Evolutionary conservation across 106 monocot genomes (phyloP), one percentile per base, ranked within the genome.

Genomic region (Hemerocallis citrina): DNA sequence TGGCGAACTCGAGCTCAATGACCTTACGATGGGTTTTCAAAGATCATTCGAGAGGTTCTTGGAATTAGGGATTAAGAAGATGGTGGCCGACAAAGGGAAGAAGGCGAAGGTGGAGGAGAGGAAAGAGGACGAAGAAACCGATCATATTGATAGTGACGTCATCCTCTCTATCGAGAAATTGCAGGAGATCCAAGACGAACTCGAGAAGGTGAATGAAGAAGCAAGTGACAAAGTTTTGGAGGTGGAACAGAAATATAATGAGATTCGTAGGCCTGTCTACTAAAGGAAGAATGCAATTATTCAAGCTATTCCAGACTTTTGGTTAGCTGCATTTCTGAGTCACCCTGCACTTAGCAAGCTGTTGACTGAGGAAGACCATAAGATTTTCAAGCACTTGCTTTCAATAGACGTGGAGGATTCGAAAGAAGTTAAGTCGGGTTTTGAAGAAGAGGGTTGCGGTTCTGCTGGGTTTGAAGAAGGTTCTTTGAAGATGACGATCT

Each of bases 91-190:
- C 63, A 81, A 81, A 68, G 76, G n/a, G n/a, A n/a, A n/a, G n/a
- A n/a, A n/a, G n/a, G n/a, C n/a, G n/a, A n/a, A n/a, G n/a, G n/a
- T n/a, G 76, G 58, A 81, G 76, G 76, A 81, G 57, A 63, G 58
- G 46, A 61, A 41, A 38, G 72, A 61, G 38, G 67, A 77, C n/a
- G 76, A 72, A n/a, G n/a, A n/a, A 1, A 21, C 62, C 3, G 81
- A 81, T 25, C 76, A 76, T 52, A 61, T 81, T 45, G 81, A 81
- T 46, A 72, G 76, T 9, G 81, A 77, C 48, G 69, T 81, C 46
- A 76, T 81, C 14, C 72, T 81, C 30, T 81, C 81, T 50, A 81
- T 81, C 23, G 76, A 81, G 72, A 76, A 69, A 61, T 57, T 81
- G 1, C 76, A 81, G 81, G 81, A 81, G 72, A 57, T 76, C 24